Evolutionary conservation across 2,329 filamentous ascomycete species (phyloP), one percentile per base, ranked within the genome.

Genomic region (Hypoxylon sp.): DNA sequence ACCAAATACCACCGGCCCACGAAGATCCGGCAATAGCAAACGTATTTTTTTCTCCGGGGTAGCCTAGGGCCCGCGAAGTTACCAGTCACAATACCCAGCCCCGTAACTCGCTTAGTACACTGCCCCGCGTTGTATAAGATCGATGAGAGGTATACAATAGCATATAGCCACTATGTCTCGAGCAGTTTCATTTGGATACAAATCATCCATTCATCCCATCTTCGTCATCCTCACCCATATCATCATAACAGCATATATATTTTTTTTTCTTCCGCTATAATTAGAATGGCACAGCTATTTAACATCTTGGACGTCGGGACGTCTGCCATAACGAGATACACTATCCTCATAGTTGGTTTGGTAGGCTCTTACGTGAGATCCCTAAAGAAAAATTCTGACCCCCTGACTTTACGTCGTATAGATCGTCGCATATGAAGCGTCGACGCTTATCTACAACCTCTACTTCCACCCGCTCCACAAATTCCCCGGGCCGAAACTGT

Each of bases 381-480:
- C 46, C 28, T 56, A 30, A 13, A 39, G 15, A 17, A 49, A 17
- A 20, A 20, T 41, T 15, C 28, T 49, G 44, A 48, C 46, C 49
- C 37, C 20, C 26, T 46, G 8, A 26, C 24, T 6, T 41, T 57
- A 56, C 30, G 53, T 4, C 17, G 24, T 37, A 55, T 50, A 74
- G 73, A 48, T 66, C 30, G 4, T 70, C 17, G 26, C 61, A 43
- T 72, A 70, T 65, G 60, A 69, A 61, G 43, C 59, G 22, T 41
- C 59, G 28, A 64, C 50, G 20, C 30, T 70, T 13, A 61, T 73
- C 49, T 74, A 74, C 51, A 75, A 74, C 46, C 50, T 75, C 37
- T 73, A 68, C 59, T 71, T 74, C 47, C 73, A 75, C 57, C 72
- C 72, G 17, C 68, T 75, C 13, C 62, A 68, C 22, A 57, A 65